Conservation (phyloP, 768 basidiomycete species). For the Lactifluus piperatus region DNA sequence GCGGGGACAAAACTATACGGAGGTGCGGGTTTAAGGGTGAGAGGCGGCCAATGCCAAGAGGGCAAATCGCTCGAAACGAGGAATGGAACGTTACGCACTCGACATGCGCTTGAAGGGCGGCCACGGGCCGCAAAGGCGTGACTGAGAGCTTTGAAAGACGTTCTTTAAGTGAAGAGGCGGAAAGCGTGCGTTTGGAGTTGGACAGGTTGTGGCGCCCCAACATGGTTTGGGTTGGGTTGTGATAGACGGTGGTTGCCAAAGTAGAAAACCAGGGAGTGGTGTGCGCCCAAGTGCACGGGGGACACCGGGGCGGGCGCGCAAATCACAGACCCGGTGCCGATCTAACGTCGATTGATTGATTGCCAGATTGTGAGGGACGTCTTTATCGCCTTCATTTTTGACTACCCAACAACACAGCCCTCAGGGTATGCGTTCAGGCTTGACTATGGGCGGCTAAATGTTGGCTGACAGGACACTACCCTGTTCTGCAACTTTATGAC, state of each 20-base stretch:
- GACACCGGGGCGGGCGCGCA: no score
- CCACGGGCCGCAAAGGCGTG: conserved; percentile 54
- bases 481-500: no score
- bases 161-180: conserved; percentile 53
- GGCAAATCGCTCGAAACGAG: not conserved
- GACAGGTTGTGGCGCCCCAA: conserved; percentile 22
- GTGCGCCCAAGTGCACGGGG: not conserved
- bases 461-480: no score
- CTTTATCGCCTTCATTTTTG: no score
- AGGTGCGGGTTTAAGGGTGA: not conserved
- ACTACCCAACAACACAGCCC: no score
- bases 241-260: not conserved
- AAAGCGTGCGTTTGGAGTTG: conserved; percentile 42
- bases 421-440: no score
- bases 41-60: not conserved
- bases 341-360: no score
- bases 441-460: no score
- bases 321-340: no score
- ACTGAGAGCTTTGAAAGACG: conserved; percentile 41
- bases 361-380: no score
- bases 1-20: conserved; percentile 69
- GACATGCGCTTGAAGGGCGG: conserved; percentile 62
- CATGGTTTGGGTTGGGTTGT: not conserved
- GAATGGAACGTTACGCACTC: conserved; percentile 42
- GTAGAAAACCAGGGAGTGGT: not conserved